Evolutionary conservation across 257 asterid species (phyloP).

Genomic region (Cordia subcordata): DNA sequence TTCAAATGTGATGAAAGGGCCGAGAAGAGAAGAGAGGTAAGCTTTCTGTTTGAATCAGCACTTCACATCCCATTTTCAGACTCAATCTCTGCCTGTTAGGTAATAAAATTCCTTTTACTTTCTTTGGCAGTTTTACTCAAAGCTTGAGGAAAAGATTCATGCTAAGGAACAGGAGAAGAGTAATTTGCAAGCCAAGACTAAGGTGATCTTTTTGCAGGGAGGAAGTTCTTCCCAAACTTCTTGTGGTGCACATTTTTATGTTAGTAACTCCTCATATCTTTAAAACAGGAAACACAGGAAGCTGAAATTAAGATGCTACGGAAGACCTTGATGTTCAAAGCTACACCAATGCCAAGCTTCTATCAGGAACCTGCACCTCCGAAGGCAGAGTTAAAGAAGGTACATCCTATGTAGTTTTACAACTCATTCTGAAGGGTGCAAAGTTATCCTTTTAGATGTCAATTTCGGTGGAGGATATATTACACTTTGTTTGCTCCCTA

Average conservation of each 20-base stretch:
- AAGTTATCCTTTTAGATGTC: neutral
- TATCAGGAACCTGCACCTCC: conserved; percentile 82
- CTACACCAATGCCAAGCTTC: conserved; percentile 88
- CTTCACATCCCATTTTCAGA: neutral
- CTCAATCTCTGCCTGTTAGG: neutral
- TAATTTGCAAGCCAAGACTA: conserved; percentile 51
- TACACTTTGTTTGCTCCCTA: too few species aligned
- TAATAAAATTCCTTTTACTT: conserved; percentile 5
- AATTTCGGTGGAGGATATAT: neutral
- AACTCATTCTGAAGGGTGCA: neutral
- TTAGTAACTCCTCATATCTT: conserved; percentile 11
- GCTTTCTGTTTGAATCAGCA: conserved; percentile 5
- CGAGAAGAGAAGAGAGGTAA: conserved; percentile 26
- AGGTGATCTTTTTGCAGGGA: conserved; percentile 28
- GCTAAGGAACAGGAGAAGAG: conserved; percentile 74
- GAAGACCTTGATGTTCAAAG: conserved; percentile 65
- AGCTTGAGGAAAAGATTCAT: conserved; percentile 75
- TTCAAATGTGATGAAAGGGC: conserved; percentile 31
- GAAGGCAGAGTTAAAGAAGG: conserved; percentile 75
- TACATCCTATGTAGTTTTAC: conserved; percentile 11
- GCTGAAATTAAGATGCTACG: conserved; percentile 71
- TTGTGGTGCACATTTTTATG: neutral
- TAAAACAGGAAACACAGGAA: conserved; percentile 60
- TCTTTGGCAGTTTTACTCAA: conserved; percentile 54
- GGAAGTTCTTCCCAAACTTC: too few species aligned